Evolutionary conservation across 2,329 filamentous ascomycete genomes (phyloP).

Genomic region (Fusarium buharicum): DNA sequence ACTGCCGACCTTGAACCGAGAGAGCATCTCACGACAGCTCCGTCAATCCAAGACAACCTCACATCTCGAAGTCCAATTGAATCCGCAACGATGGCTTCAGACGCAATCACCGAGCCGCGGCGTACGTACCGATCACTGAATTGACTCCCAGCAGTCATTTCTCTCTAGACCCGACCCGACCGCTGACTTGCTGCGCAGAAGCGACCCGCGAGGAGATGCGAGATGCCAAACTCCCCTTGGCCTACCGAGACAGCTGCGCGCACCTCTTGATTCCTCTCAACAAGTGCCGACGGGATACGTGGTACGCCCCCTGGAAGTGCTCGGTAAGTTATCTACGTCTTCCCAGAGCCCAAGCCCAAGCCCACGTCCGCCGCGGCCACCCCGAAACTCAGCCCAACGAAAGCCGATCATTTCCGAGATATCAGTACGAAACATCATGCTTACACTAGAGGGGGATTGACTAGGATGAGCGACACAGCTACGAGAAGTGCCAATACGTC

Average conservation of each 20-base stretch:
- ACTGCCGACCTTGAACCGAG: conserved; percentile 47
- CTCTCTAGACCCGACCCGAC: conserved; percentile 17
- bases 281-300: conserved; percentile 89
- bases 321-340: conserved; percentile 70
- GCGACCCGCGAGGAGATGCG: conserved; percentile 94
- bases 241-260: conserved; percentile 96
- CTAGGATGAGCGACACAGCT: conserved; percentile 94
- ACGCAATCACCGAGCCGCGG: conserved; percentile 52
- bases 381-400: conserved; percentile 17
- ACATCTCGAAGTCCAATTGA: conserved; percentile 50
- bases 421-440: conserved; percentile 24
- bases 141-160: conserved; percentile 15
- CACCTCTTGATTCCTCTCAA: conserved; percentile 95
- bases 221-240: conserved; percentile 84
- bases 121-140: conserved; percentile 47
- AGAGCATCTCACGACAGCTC: conserved; percentile 44
- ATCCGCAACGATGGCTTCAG: conserved; percentile 51
- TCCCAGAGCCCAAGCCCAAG: conserved; percentile 3
- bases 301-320: conserved; percentile 98
- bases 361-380: conserved; percentile 7
- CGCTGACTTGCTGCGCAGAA: conserved; percentile 57
- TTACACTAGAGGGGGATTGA: conserved; percentile 35
- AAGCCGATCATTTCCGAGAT: conserved; percentile 25
- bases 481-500: conserved; percentile 99
- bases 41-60: conserved; percentile 44